Conservation (phyloP, 1,139 yeast species). For the Arxiozyma telluris region DNA sequence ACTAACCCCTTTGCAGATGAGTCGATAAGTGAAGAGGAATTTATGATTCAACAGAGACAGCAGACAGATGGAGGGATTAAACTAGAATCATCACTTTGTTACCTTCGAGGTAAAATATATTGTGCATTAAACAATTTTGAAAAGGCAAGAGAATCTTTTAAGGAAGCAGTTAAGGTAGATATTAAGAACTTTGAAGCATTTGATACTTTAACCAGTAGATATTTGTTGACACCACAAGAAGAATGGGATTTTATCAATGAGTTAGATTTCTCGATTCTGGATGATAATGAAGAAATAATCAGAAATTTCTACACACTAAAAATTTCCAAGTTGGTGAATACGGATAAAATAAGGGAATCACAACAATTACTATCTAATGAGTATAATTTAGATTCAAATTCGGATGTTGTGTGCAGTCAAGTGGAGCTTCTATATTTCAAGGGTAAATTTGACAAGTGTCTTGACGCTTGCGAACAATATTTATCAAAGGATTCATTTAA, state of each 20-base stretch:
- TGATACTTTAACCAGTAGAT: conserved; percentile 64
- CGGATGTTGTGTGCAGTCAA: conserved; percentile 58
- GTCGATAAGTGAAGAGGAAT: conserved; percentile 9
- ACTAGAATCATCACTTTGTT: conserved; percentile 81
- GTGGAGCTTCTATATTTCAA: conserved; percentile 70
- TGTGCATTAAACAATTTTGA: conserved; percentile 80
- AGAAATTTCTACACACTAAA: conserved; percentile 67
- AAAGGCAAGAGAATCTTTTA: conserved; percentile 77
- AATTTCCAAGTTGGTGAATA: conserved; percentile 63
- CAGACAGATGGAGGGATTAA: conserved; percentile 66
- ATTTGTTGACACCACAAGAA: conserved; percentile 73
- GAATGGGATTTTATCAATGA: conserved; percentile 72
- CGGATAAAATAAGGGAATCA: conserved; percentile 54
- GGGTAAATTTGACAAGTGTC: conserved; percentile 72
- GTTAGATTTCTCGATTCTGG: conserved; percentile 60
- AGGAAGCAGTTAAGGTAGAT: conserved; percentile 80
- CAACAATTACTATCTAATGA: conserved; percentile 60
- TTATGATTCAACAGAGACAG: conserved; percentile 2
- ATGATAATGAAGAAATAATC: conserved; percentile 73
- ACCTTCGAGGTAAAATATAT: conserved; percentile 73
- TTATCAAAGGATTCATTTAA: conserved; percentile 61
- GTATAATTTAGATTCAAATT: conserved; percentile 57
- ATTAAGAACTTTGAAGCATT: conserved; percentile 93
- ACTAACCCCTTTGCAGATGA: conserved; percentile 53
- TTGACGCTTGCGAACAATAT: conserved; percentile 60